A percentile compares a stretch with the other conserved stretches of the same genome.
Conservation (phyloP, 2,329 filamentous ascomycete genomes). For the Pyrenochaeta sp. region DNA sequence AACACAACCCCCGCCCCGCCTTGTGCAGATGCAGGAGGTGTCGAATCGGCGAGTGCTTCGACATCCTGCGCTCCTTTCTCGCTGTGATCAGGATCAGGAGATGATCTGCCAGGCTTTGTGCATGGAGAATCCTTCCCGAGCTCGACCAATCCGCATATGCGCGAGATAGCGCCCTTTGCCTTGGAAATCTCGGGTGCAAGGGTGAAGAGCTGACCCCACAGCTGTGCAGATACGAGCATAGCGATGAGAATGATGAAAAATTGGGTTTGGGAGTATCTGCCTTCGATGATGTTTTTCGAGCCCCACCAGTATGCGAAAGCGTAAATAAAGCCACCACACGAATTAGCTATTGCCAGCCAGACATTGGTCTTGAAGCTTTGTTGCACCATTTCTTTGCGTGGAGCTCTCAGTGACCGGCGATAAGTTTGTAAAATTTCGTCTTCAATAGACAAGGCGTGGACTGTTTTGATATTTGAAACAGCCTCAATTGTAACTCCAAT, state of each 20-base stretch:
- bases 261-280: slow-evolving; percentile 70
- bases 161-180: slow-evolving; percentile 70
- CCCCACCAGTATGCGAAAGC: slow-evolving; percentile 85
- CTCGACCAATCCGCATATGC: slow-evolving; percentile 75
- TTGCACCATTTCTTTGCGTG: slow-evolving; percentile 59
- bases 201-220: slow-evolving; percentile 78
- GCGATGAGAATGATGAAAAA: slow-evolving; percentile 79
- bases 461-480: slow-evolving; percentile 60
- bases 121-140: slow-evolving; percentile 32
- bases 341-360: slow-evolving; percentile 68
- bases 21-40: slow-evolving; percentile 75
- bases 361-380: slow-evolving; percentile 64
- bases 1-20: slow-evolving; percentile 60
- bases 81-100: slow-evolving; percentile 79
- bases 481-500: slow-evolving; percentile 63
- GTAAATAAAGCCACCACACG: slow-evolving; percentile 72
- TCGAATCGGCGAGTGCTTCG: slow-evolving; percentile 38
- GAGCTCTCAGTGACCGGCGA: slow-evolving; percentile 54
- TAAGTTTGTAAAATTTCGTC: slow-evolving; percentile 59
- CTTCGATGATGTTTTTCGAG: slow-evolving; percentile 72
- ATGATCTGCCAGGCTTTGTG: slow-evolving; percentile 83
- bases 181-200: slow-evolving; percentile 78
- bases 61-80: slow-evolving; percentile 57
- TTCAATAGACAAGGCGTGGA: slow-evolving; percentile 62
- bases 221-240: slow-evolving; percentile 75